Conservation (phyloP, 306 rosid genomes). For the Rosa multiflora region DNA sequence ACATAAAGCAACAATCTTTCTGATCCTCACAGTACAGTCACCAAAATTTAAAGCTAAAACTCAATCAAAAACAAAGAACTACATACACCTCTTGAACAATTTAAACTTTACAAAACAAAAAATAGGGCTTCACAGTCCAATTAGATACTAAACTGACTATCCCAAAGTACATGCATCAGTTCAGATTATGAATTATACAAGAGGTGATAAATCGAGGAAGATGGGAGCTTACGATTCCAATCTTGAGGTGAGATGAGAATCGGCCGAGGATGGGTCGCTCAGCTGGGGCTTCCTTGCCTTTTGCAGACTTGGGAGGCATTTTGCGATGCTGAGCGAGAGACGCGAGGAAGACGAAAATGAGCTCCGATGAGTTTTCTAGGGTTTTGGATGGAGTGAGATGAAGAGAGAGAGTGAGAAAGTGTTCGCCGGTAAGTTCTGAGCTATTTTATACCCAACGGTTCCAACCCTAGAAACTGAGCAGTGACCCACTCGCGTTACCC, state of each 20-base stretch:
- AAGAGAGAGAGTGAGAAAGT: background rate
- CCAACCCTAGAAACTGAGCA: constrained; percentile 10
- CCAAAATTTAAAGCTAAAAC: background rate
- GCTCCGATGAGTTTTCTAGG: constrained; percentile 14
- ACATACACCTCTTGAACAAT: background rate
- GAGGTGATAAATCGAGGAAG: background rate
- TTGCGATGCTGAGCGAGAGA: background rate
- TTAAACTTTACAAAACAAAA: background rate
- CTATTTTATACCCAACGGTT: constrained; percentile 14
- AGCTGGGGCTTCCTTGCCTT: constrained; percentile 80
- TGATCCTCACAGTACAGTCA: background rate
- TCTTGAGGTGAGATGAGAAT: constrained; percentile 89
- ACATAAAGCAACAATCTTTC: background rate
- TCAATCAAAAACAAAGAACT: background rate
- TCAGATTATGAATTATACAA: too few species aligned
- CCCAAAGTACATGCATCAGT: too few species aligned
- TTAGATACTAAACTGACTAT: background rate
- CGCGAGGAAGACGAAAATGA: background rate
- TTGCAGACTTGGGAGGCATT: constrained; percentile 92
- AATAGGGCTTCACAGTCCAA: background rate
- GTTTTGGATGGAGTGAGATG: constrained; percentile 5
- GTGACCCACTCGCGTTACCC: background rate
- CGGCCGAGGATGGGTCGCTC: constrained; percentile 89
- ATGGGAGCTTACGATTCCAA: constrained; percentile 65
- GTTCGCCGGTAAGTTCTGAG: background rate